Evolutionary conservation across 169 alveolate species (phyloP), one percentile per base, ranked within the genome.

Genomic region (Theileria annulata): DNA sequence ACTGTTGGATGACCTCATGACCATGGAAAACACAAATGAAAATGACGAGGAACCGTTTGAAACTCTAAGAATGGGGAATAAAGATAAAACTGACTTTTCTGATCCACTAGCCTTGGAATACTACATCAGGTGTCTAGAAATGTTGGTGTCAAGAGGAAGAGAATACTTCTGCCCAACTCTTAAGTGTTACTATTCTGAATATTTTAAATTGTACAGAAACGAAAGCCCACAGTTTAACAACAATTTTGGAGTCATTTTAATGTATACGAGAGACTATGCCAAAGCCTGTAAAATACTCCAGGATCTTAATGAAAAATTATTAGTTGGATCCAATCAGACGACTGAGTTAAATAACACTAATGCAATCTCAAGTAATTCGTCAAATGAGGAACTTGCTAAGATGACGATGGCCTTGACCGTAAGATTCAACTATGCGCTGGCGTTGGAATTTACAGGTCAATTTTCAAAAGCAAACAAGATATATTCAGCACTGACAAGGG

Each of bases 341-440:
- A 35, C 47, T 35, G 47, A 35, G 3, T 35, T 35, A 35, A 13
- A 9, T 13, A 23, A 3, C 9, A 60, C 10, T 4, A 60, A 9
- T 9, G 15, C 21, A 54, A 12, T 3, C 21, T n/a, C 30, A n/a
- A 54, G 63, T n/a, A 54, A 17, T 21, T n/a, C 8, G 4, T 15
- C 6, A 63, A 51, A 17, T 23, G 51, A 71, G 3, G 27, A 71
- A 12, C 23, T 71, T 12, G 31, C 13, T 10, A 35, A 56, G 5
- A 71, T 2, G 10, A 37, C 79, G 15, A 30, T 71, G 21, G 67
- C 73, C 17, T 35, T 82, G 35, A 75, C 88, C 15, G 75, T 82
- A 8, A 75, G 62, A 67, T 84, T 42, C 75, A 84, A 84, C 74
- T 71, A 75, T 21, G 90, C 77, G 2, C 74, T 76, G 60, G 90